Evolutionary conservation across 148 eudicot species (phyloP).

Genomic region (Nepenthes mirabilis): DNA sequence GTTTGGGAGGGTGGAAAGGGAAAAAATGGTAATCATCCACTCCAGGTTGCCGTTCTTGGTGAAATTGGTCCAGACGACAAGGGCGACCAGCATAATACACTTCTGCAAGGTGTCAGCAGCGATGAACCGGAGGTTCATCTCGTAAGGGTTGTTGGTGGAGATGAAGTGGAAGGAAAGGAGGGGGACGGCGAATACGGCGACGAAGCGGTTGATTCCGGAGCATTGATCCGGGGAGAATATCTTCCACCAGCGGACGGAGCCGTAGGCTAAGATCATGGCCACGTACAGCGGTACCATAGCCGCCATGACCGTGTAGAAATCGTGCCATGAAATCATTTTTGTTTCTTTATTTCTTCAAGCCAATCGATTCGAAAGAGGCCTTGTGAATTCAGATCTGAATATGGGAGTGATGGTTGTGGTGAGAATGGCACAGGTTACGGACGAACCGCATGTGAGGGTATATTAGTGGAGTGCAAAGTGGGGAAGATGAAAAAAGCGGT

Average conservation of each 20-base stretch:
- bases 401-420: not conserved
- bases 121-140: conserved; percentile 54
- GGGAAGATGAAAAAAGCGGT: conserved; percentile 11
- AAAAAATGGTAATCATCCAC: conserved; percentile 67
- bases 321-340: conserved; percentile 55
- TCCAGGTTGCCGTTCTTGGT: conserved; percentile 44
- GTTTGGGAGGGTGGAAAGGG: conserved; percentile 60
- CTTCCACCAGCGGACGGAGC: conserved; percentile 84
- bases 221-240: conserved; percentile 81
- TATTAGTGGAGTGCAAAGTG: conserved; percentile 12
- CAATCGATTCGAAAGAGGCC: not conserved
- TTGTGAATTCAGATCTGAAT: not conserved
- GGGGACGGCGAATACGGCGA: conserved; percentile 67
- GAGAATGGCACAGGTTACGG: too few relatives aligned
- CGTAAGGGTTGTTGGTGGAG: conserved; percentile 50
- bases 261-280: conserved; percentile 79
- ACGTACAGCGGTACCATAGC: conserved; percentile 78
- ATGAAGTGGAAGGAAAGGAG: conserved; percentile 71
- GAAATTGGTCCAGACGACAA: conserved; percentile 44
- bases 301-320: conserved; percentile 60
- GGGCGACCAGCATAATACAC: conserved; percentile 31
- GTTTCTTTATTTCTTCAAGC: not conserved
- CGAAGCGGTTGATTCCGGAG: conserved; percentile 78
- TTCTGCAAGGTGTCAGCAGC: conserved; percentile 76
- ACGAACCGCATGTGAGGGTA: not conserved